Conservation (phyloP, 257 asterid genomes). For the Ballota nigra region DNA sequence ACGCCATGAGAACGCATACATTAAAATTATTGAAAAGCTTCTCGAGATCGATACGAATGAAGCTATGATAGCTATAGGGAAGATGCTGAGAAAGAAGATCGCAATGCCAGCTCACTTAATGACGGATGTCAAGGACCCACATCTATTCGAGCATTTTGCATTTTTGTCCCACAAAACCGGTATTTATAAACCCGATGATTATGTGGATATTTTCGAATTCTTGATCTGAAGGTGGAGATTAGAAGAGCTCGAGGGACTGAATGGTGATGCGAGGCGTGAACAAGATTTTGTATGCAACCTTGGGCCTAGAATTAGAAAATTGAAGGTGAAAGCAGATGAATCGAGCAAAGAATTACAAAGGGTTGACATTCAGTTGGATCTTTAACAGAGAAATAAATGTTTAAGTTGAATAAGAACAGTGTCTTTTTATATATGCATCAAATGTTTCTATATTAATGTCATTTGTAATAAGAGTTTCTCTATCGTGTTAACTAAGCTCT, state of each 20-base stretch:
- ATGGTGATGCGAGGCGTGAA: too few relatives aligned
- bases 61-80: too few relatives aligned
- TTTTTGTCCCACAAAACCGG: slow-evolving; percentile 22
- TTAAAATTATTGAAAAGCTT: too few relatives aligned
- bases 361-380: slow-evolving; percentile 39
- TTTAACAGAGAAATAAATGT: slow-evolving; percentile 23
- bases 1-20: slow-evolving; percentile 32
- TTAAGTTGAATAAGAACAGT: not conserved
- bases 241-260: slow-evolving; percentile 29
- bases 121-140: slow-evolving; percentile 33
- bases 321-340: too few relatives aligned
- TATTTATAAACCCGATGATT: slow-evolving; percentile 28
- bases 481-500: too few relatives aligned
- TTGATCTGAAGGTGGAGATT: slow-evolving; percentile 31
- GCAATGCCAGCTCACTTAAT: slow-evolving; percentile 37
- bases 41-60: too few relatives aligned
- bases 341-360: too few relatives aligned
- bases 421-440: not conserved
- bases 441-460: not conserved
- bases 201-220: slow-evolving; percentile 31
- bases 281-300: too few relatives aligned
- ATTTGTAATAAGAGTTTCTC: not conserved
- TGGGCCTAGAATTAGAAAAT: too few relatives aligned
- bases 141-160: slow-evolving; percentile 28
- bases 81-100: slow-evolving; percentile 41